These are phyloP conservation scores for Fusarium equiseti DNA, from an alignment of 2,329 filamentous ascomycete genomes.

Conservation along the genomic window DNA sequence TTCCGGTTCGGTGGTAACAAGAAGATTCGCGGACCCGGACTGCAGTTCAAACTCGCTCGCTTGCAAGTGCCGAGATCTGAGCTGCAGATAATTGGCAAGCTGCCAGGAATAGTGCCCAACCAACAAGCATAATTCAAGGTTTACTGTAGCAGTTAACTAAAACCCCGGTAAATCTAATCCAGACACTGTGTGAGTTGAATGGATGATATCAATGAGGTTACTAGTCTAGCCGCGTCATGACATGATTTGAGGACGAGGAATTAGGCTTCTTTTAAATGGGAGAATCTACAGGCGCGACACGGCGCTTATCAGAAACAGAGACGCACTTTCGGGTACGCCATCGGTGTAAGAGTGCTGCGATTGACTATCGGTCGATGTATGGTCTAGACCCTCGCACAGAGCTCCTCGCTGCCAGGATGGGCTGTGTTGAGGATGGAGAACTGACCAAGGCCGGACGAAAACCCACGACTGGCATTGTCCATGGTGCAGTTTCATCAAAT, in stretches of 20 bases:
- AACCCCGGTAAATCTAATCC: constrained; percentile 18
- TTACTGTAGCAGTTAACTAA: constrained; percentile 11
- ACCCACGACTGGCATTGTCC: constrained; percentile 2
- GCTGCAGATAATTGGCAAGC: constrained; percentile 9
- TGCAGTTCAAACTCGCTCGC: constrained; percentile 1
- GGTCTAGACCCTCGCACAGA: constrained; percentile 33
- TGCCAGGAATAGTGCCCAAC: constrained; percentile 19
- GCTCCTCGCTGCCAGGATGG: constrained; percentile 16
- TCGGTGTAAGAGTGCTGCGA: constrained; percentile 10
- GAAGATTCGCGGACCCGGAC: neutral
- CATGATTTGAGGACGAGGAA: constrained; percentile 4
- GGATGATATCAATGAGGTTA: constrained; percentile 10
- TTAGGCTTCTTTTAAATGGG: neutral
- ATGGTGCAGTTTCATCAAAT: constrained; percentile 13
- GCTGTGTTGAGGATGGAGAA: constrained; percentile 18
- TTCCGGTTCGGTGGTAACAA: neutral
- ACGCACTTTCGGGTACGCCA: constrained; percentile 6
- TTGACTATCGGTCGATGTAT: constrained; percentile 1
- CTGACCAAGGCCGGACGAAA: constrained; percentile 19
- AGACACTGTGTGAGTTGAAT: constrained; percentile 9
- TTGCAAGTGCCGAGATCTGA: constrained; percentile 28
- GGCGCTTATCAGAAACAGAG: constrained; percentile 19
- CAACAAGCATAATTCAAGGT: constrained; percentile 18
- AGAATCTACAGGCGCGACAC: constrained; percentile 8
- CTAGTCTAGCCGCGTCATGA: constrained; percentile 33